Evolutionary conservation across 257 asterid species (phyloP), one percentile per base, ranked within the genome.

Genomic region (Plantago ovata): DNA sequence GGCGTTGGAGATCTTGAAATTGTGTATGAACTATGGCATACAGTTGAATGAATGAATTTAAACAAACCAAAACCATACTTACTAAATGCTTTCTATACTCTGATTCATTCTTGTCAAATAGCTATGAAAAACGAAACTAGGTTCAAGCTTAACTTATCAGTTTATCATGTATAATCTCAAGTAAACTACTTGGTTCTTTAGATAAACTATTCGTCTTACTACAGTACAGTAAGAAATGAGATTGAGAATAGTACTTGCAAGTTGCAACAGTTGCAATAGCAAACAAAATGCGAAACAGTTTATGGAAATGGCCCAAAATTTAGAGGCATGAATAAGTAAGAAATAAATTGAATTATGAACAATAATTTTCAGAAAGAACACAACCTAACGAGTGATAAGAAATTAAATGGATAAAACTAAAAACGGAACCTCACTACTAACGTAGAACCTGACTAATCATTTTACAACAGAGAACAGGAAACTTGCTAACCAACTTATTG

Each of bases 361-460:
- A 51, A 48, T 13, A 64, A 44, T 50, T 64, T 23, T 58, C 41
- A 18, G 13, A 56, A 15, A 32, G 9, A 36, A 48, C 55, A 44
- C 60, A 59, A 53, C 68, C 67, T 66, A 43, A 36, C 7, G 43
- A 59, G 19, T 23, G 40, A 66, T 58, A 51, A 47, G 21, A 38
- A 20, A 59, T 38, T 40, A 38, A 54, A 53, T 57, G 61, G 41
- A 38, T 38, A 32, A 13, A 24, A 46, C 32, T 38, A 57, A 62
- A 46, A 15, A 43, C 32, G 7, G 50, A 52, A 14, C 54, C 41
- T 56, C 56, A 57, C 61, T 55, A 40, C 65, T 60, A 45, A 67
- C 62, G 60, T 53, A 59, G 46, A 62, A 23, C 59, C 67, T 60
- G 47, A 58, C 79, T 74, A 59, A 64, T 66, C 61, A 75, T 64